Evolutionary conservation across 495 filamentous ascomycete species (phyloP).

Genomic region (Penicillium macrosclerotiorum): DNA sequence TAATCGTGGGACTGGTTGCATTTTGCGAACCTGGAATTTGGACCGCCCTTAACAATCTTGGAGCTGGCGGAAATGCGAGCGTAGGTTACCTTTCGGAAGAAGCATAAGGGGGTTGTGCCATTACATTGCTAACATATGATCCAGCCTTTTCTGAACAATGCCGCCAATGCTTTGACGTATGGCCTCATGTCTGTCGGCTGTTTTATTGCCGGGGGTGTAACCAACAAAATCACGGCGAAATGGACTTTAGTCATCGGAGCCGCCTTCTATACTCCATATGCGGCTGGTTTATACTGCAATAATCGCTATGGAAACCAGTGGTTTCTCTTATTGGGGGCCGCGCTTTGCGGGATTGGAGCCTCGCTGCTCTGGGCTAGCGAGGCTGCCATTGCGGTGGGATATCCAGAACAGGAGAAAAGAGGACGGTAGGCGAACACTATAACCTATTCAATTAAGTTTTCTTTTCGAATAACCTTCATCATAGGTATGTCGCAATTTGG

Average conservation of each 20-base stretch:
- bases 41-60: conserved; percentile 57
- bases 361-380: conserved; percentile 58
- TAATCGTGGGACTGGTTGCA: conserved; percentile 53
- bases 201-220: conserved; percentile 49
- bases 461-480: not conserved
- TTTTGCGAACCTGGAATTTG: conserved; percentile 60
- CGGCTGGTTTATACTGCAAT: conserved; percentile 56
- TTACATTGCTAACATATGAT: not conserved
- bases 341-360: conserved; percentile 51
- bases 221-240: conserved; percentile 53
- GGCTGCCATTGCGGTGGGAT: conserved; percentile 56
- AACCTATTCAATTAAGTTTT: no score
- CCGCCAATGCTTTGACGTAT: conserved; percentile 56
- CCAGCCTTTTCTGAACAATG: conserved; percentile 54
- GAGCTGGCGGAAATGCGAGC: conserved; percentile 55
- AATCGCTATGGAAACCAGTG: conserved; percentile 56
- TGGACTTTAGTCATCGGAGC: conserved; percentile 54
- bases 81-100: conserved; percentile 9
- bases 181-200: conserved; percentile 57
- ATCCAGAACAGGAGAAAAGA: conserved; percentile 51
- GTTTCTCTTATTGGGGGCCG: conserved; percentile 56
- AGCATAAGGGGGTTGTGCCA: no score
- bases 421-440: conserved; percentile 34
- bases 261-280: conserved; percentile 55
- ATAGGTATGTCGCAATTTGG: conserved; percentile 51